Evolutionary conservation across 139 green algal genomes (phyloP).

Genomic region (Chlamydomonas eustigma): DNA sequence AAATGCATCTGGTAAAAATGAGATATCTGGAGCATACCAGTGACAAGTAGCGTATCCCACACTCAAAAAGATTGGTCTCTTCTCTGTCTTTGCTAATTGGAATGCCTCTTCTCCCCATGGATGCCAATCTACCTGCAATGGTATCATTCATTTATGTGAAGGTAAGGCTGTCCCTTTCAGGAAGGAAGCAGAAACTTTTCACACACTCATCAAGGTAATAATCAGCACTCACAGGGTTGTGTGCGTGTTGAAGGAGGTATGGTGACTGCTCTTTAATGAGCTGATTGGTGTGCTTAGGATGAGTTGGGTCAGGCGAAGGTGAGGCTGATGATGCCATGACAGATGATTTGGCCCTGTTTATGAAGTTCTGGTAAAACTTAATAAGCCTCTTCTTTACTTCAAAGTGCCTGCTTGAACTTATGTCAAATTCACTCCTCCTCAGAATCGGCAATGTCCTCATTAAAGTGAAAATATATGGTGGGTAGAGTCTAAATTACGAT

Average conservation of each 20-base stretch:
- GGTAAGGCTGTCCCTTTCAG: neutral
- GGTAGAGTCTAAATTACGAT: too few species aligned
- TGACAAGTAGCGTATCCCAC: slow-evolving; percentile 81
- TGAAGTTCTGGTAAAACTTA: too few species aligned
- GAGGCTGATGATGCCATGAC: too few species aligned
- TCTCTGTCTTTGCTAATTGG: slow-evolving; percentile 46
- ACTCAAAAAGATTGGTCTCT: slow-evolving; percentile 87
- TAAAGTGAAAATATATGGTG: too few species aligned
- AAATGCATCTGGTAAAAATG: too few species aligned
- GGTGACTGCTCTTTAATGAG: slow-evolving; percentile 62
- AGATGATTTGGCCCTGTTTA: too few species aligned
- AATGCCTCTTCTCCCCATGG: slow-evolving; percentile 84
- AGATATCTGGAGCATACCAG: too few species aligned
- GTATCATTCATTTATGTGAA: neutral
- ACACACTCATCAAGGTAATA: too few species aligned
- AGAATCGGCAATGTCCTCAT: too few species aligned
- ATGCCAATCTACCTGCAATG: slow-evolving; percentile 83
- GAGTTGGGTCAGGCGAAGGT: neutral
- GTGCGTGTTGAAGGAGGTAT: slow-evolving; percentile 82
- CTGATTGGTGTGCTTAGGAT: slow-evolving; percentile 41
- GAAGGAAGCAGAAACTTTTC: neutral
- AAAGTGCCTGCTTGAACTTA: too few species aligned
- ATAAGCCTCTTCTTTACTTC: too few species aligned
- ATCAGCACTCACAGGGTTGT: slow-evolving; percentile 77
- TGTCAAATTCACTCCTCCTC: too few species aligned